Evolutionary conservation across 208 protist genomes (phyloP), one percentile per base, ranked within the genome.

Genomic region (Leishmania aethiopica): DNA sequence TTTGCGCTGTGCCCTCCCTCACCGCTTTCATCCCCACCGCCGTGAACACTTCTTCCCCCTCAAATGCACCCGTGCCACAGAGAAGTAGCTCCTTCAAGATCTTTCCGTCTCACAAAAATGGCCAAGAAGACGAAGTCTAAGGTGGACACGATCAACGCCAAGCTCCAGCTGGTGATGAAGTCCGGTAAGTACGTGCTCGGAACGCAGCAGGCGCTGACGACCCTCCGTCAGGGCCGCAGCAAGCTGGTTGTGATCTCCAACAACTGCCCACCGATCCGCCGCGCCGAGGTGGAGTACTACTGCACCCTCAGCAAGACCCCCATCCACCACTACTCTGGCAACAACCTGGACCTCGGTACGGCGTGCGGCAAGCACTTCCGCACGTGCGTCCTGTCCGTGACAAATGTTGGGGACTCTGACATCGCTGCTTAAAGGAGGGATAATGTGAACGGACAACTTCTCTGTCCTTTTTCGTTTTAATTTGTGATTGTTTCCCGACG

Each of bases 271-370:
- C 93, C 99, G 51, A 93, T 99, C 60, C 96, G 98, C 87, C 99
- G 99, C 89, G 99, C 99, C 15, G 99, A 99, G 95, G 96, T 99
- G 78, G 99, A 99, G 96, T 99, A 99, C 96, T 99, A 99, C 95
- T 99, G 99, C 89, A 99, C 99, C 90, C 98, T 99, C 80, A 95
- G 95, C 92, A 99, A 99, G 93, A 99, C 99, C 72, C 89, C 89
- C 66, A 99, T 99, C 78, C 98, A 99, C 92, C 99, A 99, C 95
- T 99, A 99, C 97, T 89, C 93, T 66, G 99, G 99, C 72, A 99
- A 98, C 94, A 98, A 98, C 96, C 96, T 99, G 77, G 99, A 99
- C 86, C 96, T 99, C 45, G 99, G 99, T 57, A 99, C 99, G 32
- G 98, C 99, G 55, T 99, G 99, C 92, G 99, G 99, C 87, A 99